Evolutionary conservation across 176 grass and related monocot genomes (phyloP), one percentile per base, ranked within the genome.

Genomic region (Avena sativa): DNA sequence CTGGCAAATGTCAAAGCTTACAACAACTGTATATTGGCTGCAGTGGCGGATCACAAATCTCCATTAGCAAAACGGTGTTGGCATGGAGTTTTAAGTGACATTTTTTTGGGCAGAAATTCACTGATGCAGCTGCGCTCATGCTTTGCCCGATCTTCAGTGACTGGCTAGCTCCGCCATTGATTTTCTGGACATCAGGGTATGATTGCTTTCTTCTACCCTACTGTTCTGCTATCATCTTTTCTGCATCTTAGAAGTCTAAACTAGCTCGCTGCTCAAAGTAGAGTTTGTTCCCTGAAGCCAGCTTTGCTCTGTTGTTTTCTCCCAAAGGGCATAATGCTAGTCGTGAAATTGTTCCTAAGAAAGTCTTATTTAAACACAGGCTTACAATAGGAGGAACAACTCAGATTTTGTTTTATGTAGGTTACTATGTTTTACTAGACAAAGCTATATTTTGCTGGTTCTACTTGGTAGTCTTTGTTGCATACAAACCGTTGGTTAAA

Each of bases 11-110:
- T 68, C 17, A 85, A 86, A 47, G 88, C 85, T 68, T 78, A 83
- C 81, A 97, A 90, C 79, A 95, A 92, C 81, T 98, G 93, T 80
- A 91, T 95, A 86, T 87, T 95, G 50, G 73, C 83, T 53, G 93
- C 46, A 48, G 46, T 48, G 46, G 46, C 46, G 46, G 46, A 48
- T 10, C 46, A 48, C 46, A 51, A 51, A 51, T 51, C 49, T 51
- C 49, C 49, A 51, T 51, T 51, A 51, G 49, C 10, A 51, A 51
- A 51, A 51, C 11, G 49, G 49, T 51, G 12, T 11, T 51, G 12
- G 49, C 49, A 12, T 51, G 13, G 49, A 12, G 49, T 12, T 51
- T 51, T 51, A 51, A 51, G 11, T 12, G 49, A 13, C 11, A 51
- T 51, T 51, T 51, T 12, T 13, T 51, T 51, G 49, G 11, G 49